Evolutionary conservation across 306 rosid species (phyloP), one percentile per base, ranked within the genome.

Genomic region (Castanea crenata): DNA sequence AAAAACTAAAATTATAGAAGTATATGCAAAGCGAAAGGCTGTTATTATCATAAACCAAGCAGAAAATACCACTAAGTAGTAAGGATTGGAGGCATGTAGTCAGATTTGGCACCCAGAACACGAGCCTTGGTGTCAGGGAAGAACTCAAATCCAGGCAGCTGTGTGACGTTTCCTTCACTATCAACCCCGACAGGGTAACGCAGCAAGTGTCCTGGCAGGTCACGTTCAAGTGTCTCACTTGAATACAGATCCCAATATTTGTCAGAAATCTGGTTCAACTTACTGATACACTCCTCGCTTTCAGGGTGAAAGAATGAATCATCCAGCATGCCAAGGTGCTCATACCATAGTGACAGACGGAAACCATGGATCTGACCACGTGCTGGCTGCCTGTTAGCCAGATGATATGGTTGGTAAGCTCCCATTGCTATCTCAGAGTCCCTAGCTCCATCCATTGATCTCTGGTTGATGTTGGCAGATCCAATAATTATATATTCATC

Each of bases 391-490:
- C 82, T 83, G 23, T 38, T 64, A 20, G 92, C 85, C 52, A 90
- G 79, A 77, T 90, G 91, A 79, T 79, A 64, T 16, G 94, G 94
- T 71, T 90, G 94, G 81, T 85, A 89, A 16, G 82, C 92, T 16
- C 95, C 95, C 95, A 91, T 91, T 18, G 92, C 92, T 69, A 91
- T 85, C 89, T 91, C 95, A 1, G 91, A 85, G 84, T 91, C 92
- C 83, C 90, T 89, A 6, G 92, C 77, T 65, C 95, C 92, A 51
- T 91, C 95, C 95, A 91, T 91, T 70, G 95, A 91, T 81, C 95
- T 84, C 76, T 91, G 92, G 87, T 91, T 91, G 86, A 91, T 91
- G 83, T 91, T 91, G 80, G 95, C 95, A 69, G 95, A 91, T 74
- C 95, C 95, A 68, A 91, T 35, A 64, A 91, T 91, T 78, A 89